Evolutionary conservation across 164 flowering plant genomes (phyloP), one percentile per base, ranked within the genome.

Genomic region (Chimonanthus salicifolius): DNA sequence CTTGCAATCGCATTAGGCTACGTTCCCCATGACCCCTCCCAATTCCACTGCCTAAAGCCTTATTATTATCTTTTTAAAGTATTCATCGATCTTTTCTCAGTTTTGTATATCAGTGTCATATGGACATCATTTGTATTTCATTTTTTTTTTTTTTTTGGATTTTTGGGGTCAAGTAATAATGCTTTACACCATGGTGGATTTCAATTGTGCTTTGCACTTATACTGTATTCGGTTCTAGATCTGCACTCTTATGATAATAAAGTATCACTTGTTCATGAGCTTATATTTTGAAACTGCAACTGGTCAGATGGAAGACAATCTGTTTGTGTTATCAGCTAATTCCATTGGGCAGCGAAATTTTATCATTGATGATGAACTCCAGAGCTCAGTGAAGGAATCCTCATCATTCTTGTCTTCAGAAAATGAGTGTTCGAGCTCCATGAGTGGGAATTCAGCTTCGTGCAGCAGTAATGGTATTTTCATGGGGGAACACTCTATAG

Each of bases 261-360:
- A 33, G 33, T 33, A 33, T 33, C 33, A 33, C 33, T 33, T 33
- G 60, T n/a, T 8, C 16, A 54, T 54, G 11, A 66, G 70, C 68
- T 68, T 6, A n/a, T 44, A 45, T 70, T 62, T 74, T 69, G 18
- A 11, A 51, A 47, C 47, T 49, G 79, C 3, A 10, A n/a, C 47
- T 47, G 44, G 6, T 71, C 75, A 90, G 94, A 77, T 83, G 78
- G 86, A 87, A 80, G 83, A 88, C 45, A 71, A 74, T 81, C 74
- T 83, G 47, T 76, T 73, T 70, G 80, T 77, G 64, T 54, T 65
- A 71, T 67, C 74, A 67, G 79, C 78, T 21, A 78, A 70, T 76
- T 72, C 86, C 77, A 65, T 76, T 49, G 84, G 74, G 62, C 75
- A 67, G 67, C 72, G 58, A 70, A 67, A 58, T 76, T 75, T 76